Conservation (phyloP, 371 early-diverging fungal species). For the Sporodiniella umbellata region DNA sequence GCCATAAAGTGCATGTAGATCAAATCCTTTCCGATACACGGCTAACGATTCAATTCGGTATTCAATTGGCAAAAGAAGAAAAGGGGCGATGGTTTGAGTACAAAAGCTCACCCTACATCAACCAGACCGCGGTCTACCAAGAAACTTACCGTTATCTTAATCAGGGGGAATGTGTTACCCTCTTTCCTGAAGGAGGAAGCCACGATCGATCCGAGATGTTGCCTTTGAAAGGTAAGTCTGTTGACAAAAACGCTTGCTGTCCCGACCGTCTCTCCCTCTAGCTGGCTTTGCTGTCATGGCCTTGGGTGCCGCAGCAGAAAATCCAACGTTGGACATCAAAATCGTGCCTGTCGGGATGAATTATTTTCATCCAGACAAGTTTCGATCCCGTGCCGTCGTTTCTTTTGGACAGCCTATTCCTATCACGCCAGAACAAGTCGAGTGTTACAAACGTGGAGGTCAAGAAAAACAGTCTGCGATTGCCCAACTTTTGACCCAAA, state of each 20-base stretch:
- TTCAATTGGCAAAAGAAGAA: slow-evolving; percentile 36
- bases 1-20: slow-evolving; percentile 67
- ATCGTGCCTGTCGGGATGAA: slow-evolving; percentile 91
- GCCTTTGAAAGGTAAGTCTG: slow-evolving; percentile 78
- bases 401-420: slow-evolving; percentile 92
- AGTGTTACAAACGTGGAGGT: slow-evolving; percentile 80
- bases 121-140: slow-evolving; percentile 83
- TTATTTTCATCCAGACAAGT: slow-evolving; percentile 95
- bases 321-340: slow-evolving; percentile 79
- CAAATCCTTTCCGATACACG: slow-evolving; percentile 82
- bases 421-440: slow-evolving; percentile 72
- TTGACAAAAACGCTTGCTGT: not conserved
- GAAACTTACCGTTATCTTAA: slow-evolving; percentile 77
- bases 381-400: slow-evolving; percentile 94
- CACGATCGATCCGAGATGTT: slow-evolving; percentile 95
- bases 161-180: slow-evolving; percentile 83
- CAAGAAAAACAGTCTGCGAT: slow-evolving; percentile 77
- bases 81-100: not conserved
- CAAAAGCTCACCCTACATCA: slow-evolving; percentile 82
- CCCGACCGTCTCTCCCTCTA: slow-evolving; percentile 5
- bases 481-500: slow-evolving; percentile 68
- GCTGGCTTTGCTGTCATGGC: slow-evolving; percentile 92
- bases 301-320: slow-evolving; percentile 80
- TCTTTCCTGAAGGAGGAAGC: slow-evolving; percentile 97
- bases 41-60: slow-evolving; percentile 47